Evolutionary conservation across 2,329 filamentous ascomycete species (phyloP).

Genomic region (Botryotinia convoluta): DNA sequence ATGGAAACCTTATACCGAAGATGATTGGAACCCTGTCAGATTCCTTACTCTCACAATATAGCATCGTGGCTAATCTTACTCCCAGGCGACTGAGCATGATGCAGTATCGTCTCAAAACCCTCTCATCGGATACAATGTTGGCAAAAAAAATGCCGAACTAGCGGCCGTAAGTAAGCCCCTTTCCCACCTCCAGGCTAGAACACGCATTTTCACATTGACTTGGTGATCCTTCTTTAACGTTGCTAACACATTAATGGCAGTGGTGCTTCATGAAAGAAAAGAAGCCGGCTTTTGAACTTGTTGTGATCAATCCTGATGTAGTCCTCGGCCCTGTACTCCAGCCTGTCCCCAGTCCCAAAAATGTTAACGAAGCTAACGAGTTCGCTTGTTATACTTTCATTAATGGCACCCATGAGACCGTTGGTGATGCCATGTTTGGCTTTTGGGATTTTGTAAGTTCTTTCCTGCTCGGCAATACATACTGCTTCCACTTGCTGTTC

Average conservation of each 20-base stretch:
- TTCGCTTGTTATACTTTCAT: conserved; percentile 49
- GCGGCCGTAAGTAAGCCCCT: conserved; percentile 43
- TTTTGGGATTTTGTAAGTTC: conserved; percentile 36
- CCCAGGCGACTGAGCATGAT: conserved; percentile 22
- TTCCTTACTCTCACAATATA: conserved; percentile 40
- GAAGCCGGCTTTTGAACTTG: conserved; percentile 54
- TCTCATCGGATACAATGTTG: conserved; percentile 35
- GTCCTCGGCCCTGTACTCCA: conserved; percentile 61
- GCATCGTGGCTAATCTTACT: not conserved
- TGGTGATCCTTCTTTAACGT: not conserved
- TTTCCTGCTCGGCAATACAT: conserved; percentile 28
- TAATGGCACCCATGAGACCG: conserved; percentile 47
- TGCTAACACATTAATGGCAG: not conserved
- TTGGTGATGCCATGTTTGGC: conserved; percentile 17
- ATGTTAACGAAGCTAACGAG: conserved; percentile 67
- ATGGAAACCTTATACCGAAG: conserved; percentile 49
- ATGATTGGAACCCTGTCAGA: conserved; percentile 51
- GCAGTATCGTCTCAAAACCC: conserved; percentile 43
- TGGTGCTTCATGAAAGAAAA: conserved; percentile 58
- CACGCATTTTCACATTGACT: not conserved
- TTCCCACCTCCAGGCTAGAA: not conserved
- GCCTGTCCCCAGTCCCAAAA: conserved; percentile 57
- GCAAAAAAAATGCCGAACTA: conserved; percentile 62
- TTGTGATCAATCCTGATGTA: conserved; percentile 59
- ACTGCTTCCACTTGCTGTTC: not conserved